Base-by-base conservation (phyloP, 176 grass and related monocot species). In the Avena sativa region DNA sequence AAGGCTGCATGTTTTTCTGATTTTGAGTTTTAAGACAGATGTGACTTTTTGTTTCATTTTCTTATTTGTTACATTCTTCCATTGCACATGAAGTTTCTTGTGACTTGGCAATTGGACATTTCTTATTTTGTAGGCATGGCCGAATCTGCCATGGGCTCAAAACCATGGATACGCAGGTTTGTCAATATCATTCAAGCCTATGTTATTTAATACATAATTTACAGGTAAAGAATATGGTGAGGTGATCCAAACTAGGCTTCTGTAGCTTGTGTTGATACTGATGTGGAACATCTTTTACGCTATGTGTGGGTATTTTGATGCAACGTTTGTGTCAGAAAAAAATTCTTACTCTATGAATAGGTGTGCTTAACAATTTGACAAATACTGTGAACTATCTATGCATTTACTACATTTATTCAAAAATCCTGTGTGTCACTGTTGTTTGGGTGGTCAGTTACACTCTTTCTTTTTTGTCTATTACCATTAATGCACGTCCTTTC, bases 111-210 rank as follows among this genome's bases (percentile, higher is more conserved):
- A 13, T 23, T 50, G 4, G 46, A 5, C 60, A 70, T 76, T 79
- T 47, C 36, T 80, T 90, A 20, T 88, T 85, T 84, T 90, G 55
- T 66, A 95, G 93, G 86, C 69, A 13, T 95, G 93, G 93, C n/a
- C 71, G 43, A 84, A 88, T 77, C 90, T 52, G 43, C 82, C 90
- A 47, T 95, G 93, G 90, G 20, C 88, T 36, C 90, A 90, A 36
- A 70, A 86, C 80, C 88, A 92, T 86, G 90, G 88, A 90, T 95
- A 95, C 70, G 7, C 86, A 88, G 93, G 93, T 95, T 60, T 81
- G 90, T 60, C 21, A 72, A 63, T 78, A 73, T 66, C 1, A 56
- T 80, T 46, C 59, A 77, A 76, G 11, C 40, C 25, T 73, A 21
- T 58, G 67, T 21, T 89, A 30, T 77, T 76, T 74, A 55, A 75